Percentiles rank a stretch among this genome's conserved stretches.
phyloP scores from a whole-genome alignment of 495 filamentous ascomycete genomes.

The Annulohypoxylon maeteangense region DNA sequence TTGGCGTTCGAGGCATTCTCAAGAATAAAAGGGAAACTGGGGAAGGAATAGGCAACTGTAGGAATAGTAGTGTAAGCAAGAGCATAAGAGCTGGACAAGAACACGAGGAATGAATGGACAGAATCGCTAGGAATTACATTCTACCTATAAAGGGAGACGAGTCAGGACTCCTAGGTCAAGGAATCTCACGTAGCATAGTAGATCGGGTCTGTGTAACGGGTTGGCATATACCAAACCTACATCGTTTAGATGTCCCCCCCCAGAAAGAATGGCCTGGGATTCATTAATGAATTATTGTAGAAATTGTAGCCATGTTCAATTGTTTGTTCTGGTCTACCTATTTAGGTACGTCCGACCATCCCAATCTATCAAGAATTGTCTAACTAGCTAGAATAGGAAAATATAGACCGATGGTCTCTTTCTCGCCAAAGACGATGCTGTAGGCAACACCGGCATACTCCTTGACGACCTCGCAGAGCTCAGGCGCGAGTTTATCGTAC shows the following conservation, averaged over 20 bases:
- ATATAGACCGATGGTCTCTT: slow-evolving; percentile 51
- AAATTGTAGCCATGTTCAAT: not conserved
- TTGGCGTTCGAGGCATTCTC: not conserved
- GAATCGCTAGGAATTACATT: not conserved
- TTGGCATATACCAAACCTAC: not conserved
- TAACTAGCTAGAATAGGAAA: slow-evolving; percentile 5
- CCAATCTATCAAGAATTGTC: not conserved
- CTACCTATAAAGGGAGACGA: not conserved
- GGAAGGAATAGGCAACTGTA: not conserved
- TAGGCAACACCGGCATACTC: slow-evolving; percentile 53
- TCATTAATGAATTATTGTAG: not conserved
- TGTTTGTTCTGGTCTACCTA: not conserved
- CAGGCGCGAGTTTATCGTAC: slow-evolving; percentile 48
- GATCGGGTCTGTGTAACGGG: not conserved
- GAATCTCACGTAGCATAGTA: not conserved
- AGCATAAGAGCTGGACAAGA: not conserved
- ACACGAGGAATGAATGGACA: not conserved
- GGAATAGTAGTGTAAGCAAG: not conserved
- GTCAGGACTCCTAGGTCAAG: not conserved
- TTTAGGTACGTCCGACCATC: not conserved
- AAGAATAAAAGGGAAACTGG: not conserved
- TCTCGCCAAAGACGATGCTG: slow-evolving; percentile 55
- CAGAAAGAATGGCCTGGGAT: not conserved
- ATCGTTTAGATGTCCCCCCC: not conserved
- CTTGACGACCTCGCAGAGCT: slow-evolving; percentile 44